Evolutionary conservation across 768 basidiomycete genomes (phyloP).

Genomic region (Dentipellis fragilis): DNA sequence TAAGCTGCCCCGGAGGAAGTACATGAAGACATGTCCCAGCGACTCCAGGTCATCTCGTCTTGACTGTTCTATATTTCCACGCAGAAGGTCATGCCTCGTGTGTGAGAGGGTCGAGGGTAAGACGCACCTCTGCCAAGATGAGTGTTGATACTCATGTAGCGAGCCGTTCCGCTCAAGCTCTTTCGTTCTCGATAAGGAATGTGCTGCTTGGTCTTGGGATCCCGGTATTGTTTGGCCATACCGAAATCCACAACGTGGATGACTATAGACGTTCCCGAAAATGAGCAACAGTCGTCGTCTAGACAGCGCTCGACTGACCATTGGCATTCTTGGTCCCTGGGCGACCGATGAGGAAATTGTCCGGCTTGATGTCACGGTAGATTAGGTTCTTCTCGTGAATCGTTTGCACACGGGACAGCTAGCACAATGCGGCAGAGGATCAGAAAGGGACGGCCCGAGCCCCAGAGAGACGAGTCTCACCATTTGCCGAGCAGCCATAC

Average conservation of each 20-base stretch:
- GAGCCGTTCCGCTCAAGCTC: constrained; percentile 91
- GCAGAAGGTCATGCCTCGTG: background rate
- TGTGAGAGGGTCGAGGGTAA: constrained; percentile 4
- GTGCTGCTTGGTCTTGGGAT: constrained; percentile 98
- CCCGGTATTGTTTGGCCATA: constrained; percentile 99
- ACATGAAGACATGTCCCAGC: constrained; percentile 99
- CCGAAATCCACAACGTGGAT: constrained; percentile 98
- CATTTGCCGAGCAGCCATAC: constrained; percentile 98
- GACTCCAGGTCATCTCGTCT: constrained; percentile 96
- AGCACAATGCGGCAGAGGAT: background rate
- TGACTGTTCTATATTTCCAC: constrained; percentile 61
- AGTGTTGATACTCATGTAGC: constrained; percentile 99
- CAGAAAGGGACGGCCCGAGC: background rate
- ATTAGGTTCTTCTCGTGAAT: constrained; percentile 99
- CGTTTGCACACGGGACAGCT: constrained; percentile 93
- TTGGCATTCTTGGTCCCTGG: constrained; percentile 87
- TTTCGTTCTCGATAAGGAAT: constrained; percentile 99
- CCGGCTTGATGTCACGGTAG: constrained; percentile 99
- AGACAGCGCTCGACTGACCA: constrained; percentile 31
- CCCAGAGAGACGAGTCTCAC: constrained; percentile 28
- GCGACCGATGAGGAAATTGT: constrained; percentile 96
- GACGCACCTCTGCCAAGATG: constrained; percentile 85
- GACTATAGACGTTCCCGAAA: constrained; percentile 27
- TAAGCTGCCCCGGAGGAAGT: constrained; percentile 91
- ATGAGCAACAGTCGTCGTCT: background rate